Evolutionary conservation across 1,284 basidiomycete species (phyloP).

Genomic region (Phellopilus nigrolimitatus): DNA sequence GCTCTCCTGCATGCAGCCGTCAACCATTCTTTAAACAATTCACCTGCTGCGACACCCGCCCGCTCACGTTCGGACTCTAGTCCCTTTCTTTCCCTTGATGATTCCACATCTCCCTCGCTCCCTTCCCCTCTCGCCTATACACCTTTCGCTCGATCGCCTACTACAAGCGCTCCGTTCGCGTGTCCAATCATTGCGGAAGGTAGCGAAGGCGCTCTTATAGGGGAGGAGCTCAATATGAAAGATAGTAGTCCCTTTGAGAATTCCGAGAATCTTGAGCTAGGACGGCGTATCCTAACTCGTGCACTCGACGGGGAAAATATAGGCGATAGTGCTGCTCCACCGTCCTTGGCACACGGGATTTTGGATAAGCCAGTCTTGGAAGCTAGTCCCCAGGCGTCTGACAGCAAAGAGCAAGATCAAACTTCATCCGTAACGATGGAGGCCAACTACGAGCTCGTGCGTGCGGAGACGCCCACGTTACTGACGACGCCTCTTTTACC

Average conservation of each 20-base stretch:
- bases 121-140: constrained; percentile 21
- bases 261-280: constrained; percentile 23
- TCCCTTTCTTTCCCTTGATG: constrained; percentile 4
- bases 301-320: constrained; percentile 23
- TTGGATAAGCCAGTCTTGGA: not conserved
- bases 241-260: constrained; percentile 19
- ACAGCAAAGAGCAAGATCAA: not conserved
- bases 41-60: constrained; percentile 27
- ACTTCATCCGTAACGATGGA: not conserved
- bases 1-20: constrained; percentile 68
- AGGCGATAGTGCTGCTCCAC: constrained; percentile 2
- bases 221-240: not conserved
- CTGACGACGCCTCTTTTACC: constrained; percentile 56
- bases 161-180: not conserved
- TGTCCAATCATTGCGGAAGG: constrained; percentile 21
- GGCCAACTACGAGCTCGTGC: constrained; percentile 37
- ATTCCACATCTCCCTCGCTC: constrained; percentile 14
- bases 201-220: constrained; percentile 24
- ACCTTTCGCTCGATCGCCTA: constrained; percentile 20
- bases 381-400: not conserved
- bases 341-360: not conserved
- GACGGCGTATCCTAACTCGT: constrained; percentile 25
- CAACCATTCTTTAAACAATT: constrained; percentile 61
- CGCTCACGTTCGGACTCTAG: constrained; percentile 11
- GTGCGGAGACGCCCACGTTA: constrained; percentile 50